Evolutionary conservation across 305 asterid species (phyloP), one percentile per base, ranked within the genome.

Genomic region (Solanum aculeatissimum): DNA sequence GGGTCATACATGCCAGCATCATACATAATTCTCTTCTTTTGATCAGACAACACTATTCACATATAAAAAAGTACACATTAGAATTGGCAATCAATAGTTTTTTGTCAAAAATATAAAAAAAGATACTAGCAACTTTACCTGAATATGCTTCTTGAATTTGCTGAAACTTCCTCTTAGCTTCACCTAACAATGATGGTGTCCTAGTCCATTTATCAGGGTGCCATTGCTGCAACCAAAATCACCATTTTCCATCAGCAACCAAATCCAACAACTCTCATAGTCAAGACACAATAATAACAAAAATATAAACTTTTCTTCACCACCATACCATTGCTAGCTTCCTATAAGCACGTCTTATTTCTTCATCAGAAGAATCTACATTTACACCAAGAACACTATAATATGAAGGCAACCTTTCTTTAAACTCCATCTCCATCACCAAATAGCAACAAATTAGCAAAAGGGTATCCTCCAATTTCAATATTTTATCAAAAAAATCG

Each of bases 91-190:
- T 65, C 70, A 10, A 21, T 9, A 0, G 9, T 58, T 58, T 9
- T 18, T 6, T 58, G 15, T 35, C 6, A 35, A 9, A 27, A 62
- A 62, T 12, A 40, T 42, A 6, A 13, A 13, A 13, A 63, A 2
- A 27, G 10, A 63, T 1, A 27, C 7, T 9, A 9, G 13, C 5
- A 75, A 75, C 27, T 49, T 82, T 87, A 95, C 98, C 98, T 85
- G 99, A 93, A 93, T 96, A 95, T 1, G 99, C 98, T 86, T 96
- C 97, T 88, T 96, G 99, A 83, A 96, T 93, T 82, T 92, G 92
- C 87, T 94, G 99, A 84, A 96, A 94, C 77, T 89, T 93, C 80
- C 80, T 88, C 68, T 96, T 92, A 16, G 98, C 97, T 90, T 93
- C 93, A 16, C 92, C 94, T 27, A 91, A 80, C 29, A 89, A 83